phyloP scores from a whole-genome alignment of 148 eudicot species.

The Euryodendron excelsum region DNA sequence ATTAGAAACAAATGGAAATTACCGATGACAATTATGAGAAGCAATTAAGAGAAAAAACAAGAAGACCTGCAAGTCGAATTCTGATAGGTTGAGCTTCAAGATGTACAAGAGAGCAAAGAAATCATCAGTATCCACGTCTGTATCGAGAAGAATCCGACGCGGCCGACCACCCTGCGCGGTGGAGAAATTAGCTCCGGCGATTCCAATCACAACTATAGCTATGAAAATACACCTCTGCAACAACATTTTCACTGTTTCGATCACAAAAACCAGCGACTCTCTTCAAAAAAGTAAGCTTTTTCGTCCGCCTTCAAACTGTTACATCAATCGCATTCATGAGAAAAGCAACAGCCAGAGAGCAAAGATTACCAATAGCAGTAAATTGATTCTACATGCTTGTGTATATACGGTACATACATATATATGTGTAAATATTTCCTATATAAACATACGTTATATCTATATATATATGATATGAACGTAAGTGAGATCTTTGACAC shows the following conservation, averaged over 20 bases:
- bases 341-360: neutral
- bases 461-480: no score
- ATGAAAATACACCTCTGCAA: conserved; percentile 3
- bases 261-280: neutral
- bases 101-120: conserved; percentile 54
- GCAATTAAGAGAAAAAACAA: neutral
- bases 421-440: no score
- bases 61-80: conserved; percentile 51
- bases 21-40: no score
- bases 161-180: conserved; percentile 3
- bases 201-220: neutral
- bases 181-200: neutral
- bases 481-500: neutral
- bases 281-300: no score
- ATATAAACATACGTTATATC: neutral
- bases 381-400: neutral
- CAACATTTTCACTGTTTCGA: conserved; percentile 16
- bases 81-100: conserved; percentile 53
- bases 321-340: neutral
- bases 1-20: no score
- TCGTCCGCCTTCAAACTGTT: no score
- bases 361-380: neutral
- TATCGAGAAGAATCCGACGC: conserved; percentile 50
- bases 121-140: conserved; percentile 59
- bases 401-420: neutral